Evolutionary conservation across 768 basidiomycete genomes (phyloP), one percentile per base, ranked within the genome.

Genomic region (Suillus ampliporus): DNA sequence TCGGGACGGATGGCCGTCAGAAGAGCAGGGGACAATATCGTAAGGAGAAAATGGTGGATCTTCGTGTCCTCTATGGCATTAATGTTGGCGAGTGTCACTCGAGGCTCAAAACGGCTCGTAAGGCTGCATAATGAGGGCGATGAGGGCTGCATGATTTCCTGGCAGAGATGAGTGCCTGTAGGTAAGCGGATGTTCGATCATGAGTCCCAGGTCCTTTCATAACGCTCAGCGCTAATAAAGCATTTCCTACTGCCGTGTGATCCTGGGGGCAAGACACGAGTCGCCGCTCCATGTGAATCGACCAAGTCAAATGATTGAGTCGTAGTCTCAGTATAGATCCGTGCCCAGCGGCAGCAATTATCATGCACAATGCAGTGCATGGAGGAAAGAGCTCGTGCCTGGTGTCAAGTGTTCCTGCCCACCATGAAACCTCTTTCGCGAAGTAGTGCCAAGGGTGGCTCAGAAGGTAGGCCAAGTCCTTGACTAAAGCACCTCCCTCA

Each of bases 111-210:
- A 51, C 34, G 23, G 34, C 38, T 11, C 59, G 51, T 48, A 60
- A 53, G 34, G 59, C 59, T 6, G 59, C 38, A 26, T 60, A 40
- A n/a, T 52, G 51, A 56, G 57, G 47, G 17, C 44, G 58, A 26
- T 10, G 19, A 26, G 35, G 52, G 13, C 7, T 35, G 35, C 37
- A 21, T 38, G 48, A n/a, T 19, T 56, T 10, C 59, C 56, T 38
- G 34, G 59, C 34, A 26, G 35, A 19, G 19, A 60, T 26, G 47
- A 60, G 26, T 8, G 51, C 35, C 4, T 15, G n/a, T 37, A 60
- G 19, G 59, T 37, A 60, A 11, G 8, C 28, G 23, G 59, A n/a
- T 57, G 38, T 2, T 26, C 23, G 53, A 26, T 52, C 52, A 53
- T 6, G n/a, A 14, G 21, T 38, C 15, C 53, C 53, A 38, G 38